These are phyloP conservation scores for Tylopilus balloui DNA, from an alignment of 768 basidiomycete species.

Conservation along the genomic window DNA sequence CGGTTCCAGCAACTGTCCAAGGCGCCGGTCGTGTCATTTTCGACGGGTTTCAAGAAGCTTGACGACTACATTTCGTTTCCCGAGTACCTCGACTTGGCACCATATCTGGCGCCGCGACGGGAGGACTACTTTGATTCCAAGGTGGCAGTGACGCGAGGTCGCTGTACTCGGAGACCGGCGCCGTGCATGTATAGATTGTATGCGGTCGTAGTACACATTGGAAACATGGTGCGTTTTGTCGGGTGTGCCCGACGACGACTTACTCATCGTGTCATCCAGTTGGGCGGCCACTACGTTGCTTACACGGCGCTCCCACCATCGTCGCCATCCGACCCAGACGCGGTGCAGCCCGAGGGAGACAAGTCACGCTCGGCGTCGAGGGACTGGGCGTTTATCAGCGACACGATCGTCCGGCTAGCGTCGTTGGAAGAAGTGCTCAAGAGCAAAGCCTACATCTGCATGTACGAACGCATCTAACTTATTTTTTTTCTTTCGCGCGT, in stretches of 20 bases:
- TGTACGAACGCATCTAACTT: conserved; percentile 72
- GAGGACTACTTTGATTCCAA: conserved; percentile 61
- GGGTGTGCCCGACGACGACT: not conserved
- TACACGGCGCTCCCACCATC: conserved; percentile 67
- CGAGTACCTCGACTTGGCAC: conserved; percentile 75
- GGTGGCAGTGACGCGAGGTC: conserved; percentile 20
- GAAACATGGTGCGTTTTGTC: conserved; percentile 64
- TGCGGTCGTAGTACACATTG: conserved; percentile 82
- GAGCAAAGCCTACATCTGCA: conserved; percentile 90
- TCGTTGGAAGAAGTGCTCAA: conserved; percentile 86
- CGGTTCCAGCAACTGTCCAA: conserved; percentile 85
- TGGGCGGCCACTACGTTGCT: conserved; percentile 87
- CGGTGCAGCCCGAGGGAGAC: conserved; percentile 4
- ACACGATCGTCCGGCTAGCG: conserved; percentile 76
- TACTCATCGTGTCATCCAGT: conserved; percentile 38
- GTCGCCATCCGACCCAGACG: conserved; percentile 13
- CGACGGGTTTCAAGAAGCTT: conserved; percentile 78
- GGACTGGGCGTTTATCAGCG: conserved; percentile 92
- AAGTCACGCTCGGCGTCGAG: conserved; percentile 26
- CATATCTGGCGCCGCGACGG: conserved; percentile 79
- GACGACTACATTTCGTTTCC: conserved; percentile 93
- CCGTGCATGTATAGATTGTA: conserved; percentile 67
- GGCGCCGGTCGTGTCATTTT: conserved; percentile 56
- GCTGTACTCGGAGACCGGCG: conserved; percentile 20
- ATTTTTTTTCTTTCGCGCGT: not conserved